A percentile compares a stretch with the other conserved stretches of the same genome.
Conservation (phyloP, 2,329 filamentous ascomycete genomes). For the Polychaeton citri region DNA sequence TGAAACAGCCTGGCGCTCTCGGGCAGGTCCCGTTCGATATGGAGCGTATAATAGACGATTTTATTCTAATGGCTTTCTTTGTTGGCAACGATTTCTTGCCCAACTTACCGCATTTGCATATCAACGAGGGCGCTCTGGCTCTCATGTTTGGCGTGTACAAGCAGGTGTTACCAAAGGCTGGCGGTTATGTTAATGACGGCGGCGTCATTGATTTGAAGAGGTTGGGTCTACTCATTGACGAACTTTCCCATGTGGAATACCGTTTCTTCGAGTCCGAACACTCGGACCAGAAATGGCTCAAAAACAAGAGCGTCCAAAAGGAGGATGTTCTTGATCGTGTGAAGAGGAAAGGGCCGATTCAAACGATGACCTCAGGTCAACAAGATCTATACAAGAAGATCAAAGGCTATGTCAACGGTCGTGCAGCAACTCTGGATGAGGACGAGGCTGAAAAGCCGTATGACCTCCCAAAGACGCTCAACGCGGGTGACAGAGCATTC, state of each 20-base stretch:
- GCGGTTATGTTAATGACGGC: slow-evolving; percentile 92
- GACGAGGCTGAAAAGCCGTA: slow-evolving; percentile 35
- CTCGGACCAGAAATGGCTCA: slow-evolving; percentile 82
- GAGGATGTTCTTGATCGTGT: slow-evolving; percentile 51
- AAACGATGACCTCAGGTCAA: slow-evolving; percentile 67
- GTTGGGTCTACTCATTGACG: slow-evolving; percentile 62
- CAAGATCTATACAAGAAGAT: slow-evolving; percentile 70
- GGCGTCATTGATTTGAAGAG: slow-evolving; percentile 82
- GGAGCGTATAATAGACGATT: slow-evolving; percentile 95
- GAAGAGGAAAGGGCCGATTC: slow-evolving; percentile 45
- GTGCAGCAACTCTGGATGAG: slow-evolving; percentile 37
- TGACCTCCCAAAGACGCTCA: slow-evolving; percentile 59
- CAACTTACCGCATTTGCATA: slow-evolving; percentile 89
- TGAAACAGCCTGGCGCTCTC: slow-evolving; percentile 60
- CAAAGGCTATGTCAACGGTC: slow-evolving; percentile 67
- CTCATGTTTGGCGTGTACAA: slow-evolving; percentile 99
- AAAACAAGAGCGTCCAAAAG: slow-evolving; percentile 65
- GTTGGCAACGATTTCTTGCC: slow-evolving; percentile 98
- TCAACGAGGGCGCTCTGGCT: slow-evolving; percentile 92
- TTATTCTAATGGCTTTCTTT: slow-evolving; percentile 99
- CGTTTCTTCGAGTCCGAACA: slow-evolving; percentile 88
- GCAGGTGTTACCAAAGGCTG: slow-evolving; percentile 68
- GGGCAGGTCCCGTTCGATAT: slow-evolving; percentile 69
- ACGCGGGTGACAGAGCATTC: slow-evolving; percentile 82
- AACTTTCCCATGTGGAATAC: slow-evolving; percentile 77